Base-by-base conservation (phyloP, 2,329 filamentous ascomycete species). In the Thermoascus crustaceus region DNA sequence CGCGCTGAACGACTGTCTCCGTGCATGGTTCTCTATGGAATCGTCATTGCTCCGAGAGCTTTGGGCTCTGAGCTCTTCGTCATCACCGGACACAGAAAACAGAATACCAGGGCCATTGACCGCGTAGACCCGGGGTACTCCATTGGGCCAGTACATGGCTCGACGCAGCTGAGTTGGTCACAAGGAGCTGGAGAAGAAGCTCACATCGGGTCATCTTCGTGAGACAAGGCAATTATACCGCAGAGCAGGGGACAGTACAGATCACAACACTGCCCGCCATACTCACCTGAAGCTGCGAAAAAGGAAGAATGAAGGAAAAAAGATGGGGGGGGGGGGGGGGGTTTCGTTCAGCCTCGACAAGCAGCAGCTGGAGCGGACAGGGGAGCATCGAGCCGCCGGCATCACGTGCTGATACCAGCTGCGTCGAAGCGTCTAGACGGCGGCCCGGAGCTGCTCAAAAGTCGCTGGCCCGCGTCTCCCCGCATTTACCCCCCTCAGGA, bases 81-180 rank as follows among this genome's bases (percentile, higher is more conserved):
- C 41, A 14, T 56, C 52, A 14, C 55, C 51, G 18, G 48, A 49
- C 26, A 45, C 37, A 10, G 47, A 39, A 32, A 47, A 38, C 39
- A 57, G 48, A 43, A 60, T 60, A 42, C 50, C 50, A 39, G 62
- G 60, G 38, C 62, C 63, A 55, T 67, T 67, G 55, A 66, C 58
- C 50, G 65, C 63, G 52, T 64, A 68, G 51, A 67, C 60, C 56
- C 64, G 58, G 49, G 66, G 66, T 40, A 68, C 65, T 46, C 63
- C 64, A 60, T 67, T 64, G 46, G 65, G 66, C 66, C 65, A 68
- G 58, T 68, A 68, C 66, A 68, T 68, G 52, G 56, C 59, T 54
- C 47, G 46, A 48, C 39, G 41, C 37, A 41, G 37, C 41, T 48
- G 46, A 41, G 46, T 50, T 41, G 42, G 48, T 54, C 39, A 44